Percentiles rank a stretch among this genome's conserved stretches.
These are phyloP conservation scores for Ogataea nitratoaversa DNA, from an alignment of 805 yeast genomes.

Conservation along the genomic window DNA sequence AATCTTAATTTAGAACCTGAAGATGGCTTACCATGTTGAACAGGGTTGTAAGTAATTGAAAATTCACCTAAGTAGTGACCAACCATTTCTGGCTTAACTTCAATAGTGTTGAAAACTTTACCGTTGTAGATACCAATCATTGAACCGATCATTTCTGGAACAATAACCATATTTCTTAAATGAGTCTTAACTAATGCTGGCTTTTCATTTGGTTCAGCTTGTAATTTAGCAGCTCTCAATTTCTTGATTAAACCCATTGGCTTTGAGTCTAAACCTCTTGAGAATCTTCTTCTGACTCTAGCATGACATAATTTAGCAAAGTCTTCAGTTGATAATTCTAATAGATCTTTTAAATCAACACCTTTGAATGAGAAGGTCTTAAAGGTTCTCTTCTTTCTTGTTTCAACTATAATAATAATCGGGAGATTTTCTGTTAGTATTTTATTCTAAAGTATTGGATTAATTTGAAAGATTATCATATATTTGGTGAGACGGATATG, in stretches of 20 bases:
- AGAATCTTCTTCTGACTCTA: constrained; percentile 99
- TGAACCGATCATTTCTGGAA: constrained; percentile 99
- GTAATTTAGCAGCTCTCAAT: constrained; percentile 94
- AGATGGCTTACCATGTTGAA: constrained; percentile 82
- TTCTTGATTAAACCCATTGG: constrained; percentile 95
- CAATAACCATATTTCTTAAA: constrained; percentile 97
- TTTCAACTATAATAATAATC: constrained; percentile 38
- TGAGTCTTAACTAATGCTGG: constrained; percentile 98
- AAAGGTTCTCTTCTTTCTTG: constrained; percentile 84
- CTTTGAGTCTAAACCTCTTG: constrained; percentile 93
- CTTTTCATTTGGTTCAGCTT: constrained; percentile 88
- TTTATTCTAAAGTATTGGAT: no score
- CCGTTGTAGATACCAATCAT: constrained; percentile 99
- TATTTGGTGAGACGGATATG: no score
- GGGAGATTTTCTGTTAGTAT: constrained; percentile 26
- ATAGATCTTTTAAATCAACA: constrained; percentile 91
- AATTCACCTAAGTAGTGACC: constrained; percentile 99
- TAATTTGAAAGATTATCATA: no score
- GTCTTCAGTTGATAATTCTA: constrained; percentile 93
- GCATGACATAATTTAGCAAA: constrained; percentile 95
- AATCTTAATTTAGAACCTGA: constrained; percentile 35
- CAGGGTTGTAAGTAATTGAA: constrained; percentile 99
- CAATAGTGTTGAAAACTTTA: constrained; percentile 98
- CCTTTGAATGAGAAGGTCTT: constrained; percentile 98
- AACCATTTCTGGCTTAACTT: constrained; percentile 98